Evolutionary conservation across 2,329 filamentous ascomycete genomes (phyloP), one percentile per base, ranked within the genome.

Genomic region (Amylocarpus encephaloides): DNA sequence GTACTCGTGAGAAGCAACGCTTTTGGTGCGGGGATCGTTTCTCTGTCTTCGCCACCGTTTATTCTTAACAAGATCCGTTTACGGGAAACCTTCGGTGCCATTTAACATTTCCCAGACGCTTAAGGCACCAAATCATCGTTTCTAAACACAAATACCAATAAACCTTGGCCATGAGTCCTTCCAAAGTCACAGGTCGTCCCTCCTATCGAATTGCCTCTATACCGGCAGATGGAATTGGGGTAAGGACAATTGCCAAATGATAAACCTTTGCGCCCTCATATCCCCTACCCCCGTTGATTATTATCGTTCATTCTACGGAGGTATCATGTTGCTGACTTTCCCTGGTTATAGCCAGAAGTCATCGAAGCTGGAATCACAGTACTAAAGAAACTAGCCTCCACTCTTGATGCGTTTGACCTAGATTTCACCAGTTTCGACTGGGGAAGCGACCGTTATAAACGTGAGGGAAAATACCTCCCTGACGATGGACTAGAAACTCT

Each of bases 381-480:
- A 0, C 67, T 88, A 45, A 72, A 80, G 54, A 73, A 73, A 12
- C 65, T 84, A 1, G 69, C 72, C 4, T 62, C 71, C 32, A 69
- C 74, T 1, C 68, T 81, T 1, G 71, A 76, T 35, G 74, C 75
- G 0, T 87, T 88, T 64, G 70, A 74, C 7, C 69, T 88, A 0
- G 67, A 78, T 10, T 86, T 86, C 61, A 70, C 73, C 41, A 67
- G 80, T 58, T 79, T 77, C 53, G 76, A 80, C 60, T 83, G 79
- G 80, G 76, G 73, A 48, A 79, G 75, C 5, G 74, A 77, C 30
- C 74, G 71, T 0, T 83, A 80, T 66, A 80, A 79, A 60, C 71
- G 73, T 54, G 74, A 71, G 2, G 79, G 80, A 7, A 72, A 75
- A 53, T 83, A 82, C 57, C 77, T 83, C 2, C 78, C 80, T 0